Evolutionary conservation across 78 protist genomes (phyloP).

Genomic region (Neovahlkampfia damariscottae): DNA sequence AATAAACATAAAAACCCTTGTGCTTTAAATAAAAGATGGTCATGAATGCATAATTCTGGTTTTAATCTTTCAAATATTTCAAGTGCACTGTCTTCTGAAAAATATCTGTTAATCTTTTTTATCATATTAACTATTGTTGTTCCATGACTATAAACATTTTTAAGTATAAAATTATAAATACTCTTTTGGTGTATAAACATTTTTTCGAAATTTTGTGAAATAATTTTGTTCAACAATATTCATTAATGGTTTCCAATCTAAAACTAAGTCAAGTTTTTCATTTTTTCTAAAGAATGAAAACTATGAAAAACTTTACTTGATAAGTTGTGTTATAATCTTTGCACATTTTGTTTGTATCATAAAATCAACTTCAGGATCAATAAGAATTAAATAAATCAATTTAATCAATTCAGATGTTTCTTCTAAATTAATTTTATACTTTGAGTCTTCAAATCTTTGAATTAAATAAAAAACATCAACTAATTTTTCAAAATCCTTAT

Average conservation of each 20-base stretch:
- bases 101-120: neutral
- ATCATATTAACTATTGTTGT: neutral
- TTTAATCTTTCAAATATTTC: neutral
- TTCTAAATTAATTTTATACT: no score
- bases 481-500: no score
- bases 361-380: no score
- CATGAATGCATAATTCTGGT: slow-evolving; percentile 4
- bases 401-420: no score
- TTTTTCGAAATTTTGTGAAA: neutral
- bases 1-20: neutral
- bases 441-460: no score
- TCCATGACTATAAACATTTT: no score
- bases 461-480: no score
- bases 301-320: neutral
- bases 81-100: neutral
- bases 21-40: neutral
- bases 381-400: no score
- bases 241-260: neutral
- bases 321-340: no score
- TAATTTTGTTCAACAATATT: neutral
- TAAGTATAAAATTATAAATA: no score
- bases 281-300: neutral
- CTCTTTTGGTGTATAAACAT: neutral
- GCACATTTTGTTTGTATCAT: no score
- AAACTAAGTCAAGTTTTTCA: neutral